Percentiles rank a stretch among this genome's conserved stretches.
Evolutionary conservation across 768 basidiomycete species (phyloP).

Genomic region (Calocera viscosa): DNA sequence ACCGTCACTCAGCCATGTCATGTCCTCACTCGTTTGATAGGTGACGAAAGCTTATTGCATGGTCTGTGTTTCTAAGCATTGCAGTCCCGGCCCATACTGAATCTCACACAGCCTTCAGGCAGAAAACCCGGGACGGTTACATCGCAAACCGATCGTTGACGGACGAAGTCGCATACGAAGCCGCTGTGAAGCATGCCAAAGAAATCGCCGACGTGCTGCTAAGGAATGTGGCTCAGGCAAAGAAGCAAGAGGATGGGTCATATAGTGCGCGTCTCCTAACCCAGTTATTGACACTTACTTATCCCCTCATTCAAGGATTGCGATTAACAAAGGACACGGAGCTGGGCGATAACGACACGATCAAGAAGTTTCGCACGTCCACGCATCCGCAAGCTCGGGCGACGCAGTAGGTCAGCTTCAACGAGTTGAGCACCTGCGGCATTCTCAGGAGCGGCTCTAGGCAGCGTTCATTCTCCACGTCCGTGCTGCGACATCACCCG

Average conservation of each 20-base stretch:
- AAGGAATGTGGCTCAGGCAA: constrained; percentile 77
- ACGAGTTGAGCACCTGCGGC: not conserved
- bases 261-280: constrained; percentile 41
- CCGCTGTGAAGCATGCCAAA: constrained; percentile 44
- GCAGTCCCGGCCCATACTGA: constrained; percentile 12
- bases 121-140: constrained; percentile 54
- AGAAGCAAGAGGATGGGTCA: constrained; percentile 35
- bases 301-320: constrained; percentile 37
- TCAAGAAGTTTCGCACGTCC: constrained; percentile 34
- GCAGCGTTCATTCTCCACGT: not conserved
- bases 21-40: constrained; percentile 25
- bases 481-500: not conserved
- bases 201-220: constrained; percentile 66
- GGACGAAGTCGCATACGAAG: constrained; percentile 39
- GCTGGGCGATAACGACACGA: constrained; percentile 68
- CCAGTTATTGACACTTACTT: not conserved
- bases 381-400: not conserved
- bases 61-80: constrained; percentile 29
- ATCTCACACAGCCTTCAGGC: constrained; percentile 46
- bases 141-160: constrained; percentile 31
- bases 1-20: not conserved
- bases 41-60: constrained; percentile 44
- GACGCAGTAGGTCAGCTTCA: constrained; percentile 5
- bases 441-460: not conserved
- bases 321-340: constrained; percentile 71